These are phyloP conservation scores for Fusarium newnesense DNA, from an alignment of 2,329 filamentous ascomycete genomes.

Conservation along the genomic window DNA sequence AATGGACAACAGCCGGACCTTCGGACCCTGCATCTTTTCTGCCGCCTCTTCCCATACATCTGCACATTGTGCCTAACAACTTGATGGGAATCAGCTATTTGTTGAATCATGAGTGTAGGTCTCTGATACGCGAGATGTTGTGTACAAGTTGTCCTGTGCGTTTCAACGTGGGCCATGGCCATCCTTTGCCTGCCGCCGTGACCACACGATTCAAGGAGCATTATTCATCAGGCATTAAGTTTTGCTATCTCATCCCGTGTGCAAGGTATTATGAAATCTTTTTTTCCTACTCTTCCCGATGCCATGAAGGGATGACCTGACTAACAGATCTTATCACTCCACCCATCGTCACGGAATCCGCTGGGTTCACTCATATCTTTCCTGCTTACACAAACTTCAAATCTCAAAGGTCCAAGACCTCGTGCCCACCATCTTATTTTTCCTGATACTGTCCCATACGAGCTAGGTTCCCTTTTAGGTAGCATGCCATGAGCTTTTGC, in stretches of 20 bases:
- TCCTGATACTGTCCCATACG: neutral
- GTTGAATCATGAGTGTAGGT: neutral
- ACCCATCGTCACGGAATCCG: conserved; percentile 32
- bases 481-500: neutral
- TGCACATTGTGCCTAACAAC: conserved; percentile 32
- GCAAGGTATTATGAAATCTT: neutral
- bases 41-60: conserved; percentile 16
- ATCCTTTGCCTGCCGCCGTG: conserved; percentile 15
- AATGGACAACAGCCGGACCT: conserved; percentile 18
- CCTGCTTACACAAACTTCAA: conserved; percentile 5
- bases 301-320: conserved; percentile 28
- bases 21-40: conserved; percentile 16
- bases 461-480: neutral
- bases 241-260: conserved; percentile 1
- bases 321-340: conserved; percentile 29
- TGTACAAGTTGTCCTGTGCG: neutral
- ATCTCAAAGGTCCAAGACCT: conserved; percentile 11
- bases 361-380: conserved; percentile 11
- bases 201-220: conserved; percentile 10
- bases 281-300: neutral
- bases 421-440: conserved; percentile 10
- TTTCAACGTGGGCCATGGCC: conserved; percentile 18
- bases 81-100: conserved; percentile 20
- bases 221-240: conserved; percentile 1
- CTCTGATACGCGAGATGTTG: conserved; percentile 2